Evolutionary conservation across 176 grass and related monocot species (phyloP), one percentile per base, ranked within the genome.

Genomic region (Ensete ventricosum): DNA sequence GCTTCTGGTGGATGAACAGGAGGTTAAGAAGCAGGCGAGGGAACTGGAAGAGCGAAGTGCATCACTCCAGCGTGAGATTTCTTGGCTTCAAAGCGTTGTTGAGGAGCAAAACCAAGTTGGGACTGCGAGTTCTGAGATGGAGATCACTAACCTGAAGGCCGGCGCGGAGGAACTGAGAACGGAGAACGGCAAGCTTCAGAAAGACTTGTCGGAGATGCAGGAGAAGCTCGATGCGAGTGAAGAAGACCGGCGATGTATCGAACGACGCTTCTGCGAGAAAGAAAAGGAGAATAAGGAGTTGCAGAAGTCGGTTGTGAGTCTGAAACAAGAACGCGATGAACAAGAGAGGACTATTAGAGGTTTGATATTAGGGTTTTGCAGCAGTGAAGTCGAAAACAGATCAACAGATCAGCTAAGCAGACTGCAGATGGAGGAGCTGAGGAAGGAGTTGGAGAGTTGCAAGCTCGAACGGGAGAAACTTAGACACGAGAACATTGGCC

Each of bases 21-120:
- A 87, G 62, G 81, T 96, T 9, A 83, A 82, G 81, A 89, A 92
- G 53, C 83, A 87, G 55, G 87, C 92, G 22, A 88, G 87, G 79
- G 89, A 92, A 82, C 87, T 96, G 55, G 93, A 89, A 53, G 93
- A 96, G 64, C 81, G 92, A 77, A 96, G 92, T 81, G 87, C 92
- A 23, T 87, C 89, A 17, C 82, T 96, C 76, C 93, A 92, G 80
- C 84, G 89, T 81, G 89, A 96, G 78, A 58, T 90, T 85, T 88
- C 84, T 80, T 82, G 77, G 10, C 78, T 87, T 75, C 70, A 85
- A 86, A 66, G 75, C 0, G 80, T 62, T 73, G 86, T 62, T 75
- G 86, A 80, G 72, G 81, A 64, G 24, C 80, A 82, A 58, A 57
- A 50, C 74, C 65, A 73, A 53, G 76, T 68, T 71, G 81, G 19